phyloP scores from a whole-genome alignment of 2,329 filamentous ascomycete genomes.

The Hymenoscyphus repandus region DNA sequence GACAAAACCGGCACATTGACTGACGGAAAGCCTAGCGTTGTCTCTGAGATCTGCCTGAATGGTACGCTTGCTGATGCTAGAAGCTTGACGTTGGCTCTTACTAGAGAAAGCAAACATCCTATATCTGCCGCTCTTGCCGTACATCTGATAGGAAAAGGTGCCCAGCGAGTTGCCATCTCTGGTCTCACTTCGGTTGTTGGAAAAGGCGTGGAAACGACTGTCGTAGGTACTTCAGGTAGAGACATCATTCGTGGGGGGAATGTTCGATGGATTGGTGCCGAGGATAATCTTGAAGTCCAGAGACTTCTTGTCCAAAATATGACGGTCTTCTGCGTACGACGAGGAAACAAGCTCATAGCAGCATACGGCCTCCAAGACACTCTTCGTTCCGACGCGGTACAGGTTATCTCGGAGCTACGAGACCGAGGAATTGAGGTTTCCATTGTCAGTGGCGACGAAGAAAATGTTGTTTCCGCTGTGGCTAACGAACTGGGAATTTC shows the following conservation, averaged over 20 bases:
- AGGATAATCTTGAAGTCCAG: conserved; percentile 31
- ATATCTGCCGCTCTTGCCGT: conserved; percentile 30
- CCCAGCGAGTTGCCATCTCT: conserved; percentile 22
- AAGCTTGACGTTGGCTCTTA: conserved; percentile 34
- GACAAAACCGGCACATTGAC: conserved; percentile 81
- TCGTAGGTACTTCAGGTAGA: conserved; percentile 27
- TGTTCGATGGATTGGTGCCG: conserved; percentile 41
- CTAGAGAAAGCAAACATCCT: conserved; percentile 24
- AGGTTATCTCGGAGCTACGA: conserved; percentile 34
- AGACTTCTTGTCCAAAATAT: conserved; percentile 33
- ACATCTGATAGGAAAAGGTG: conserved; percentile 27
- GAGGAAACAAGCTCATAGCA: conserved; percentile 34
- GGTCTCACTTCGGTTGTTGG: conserved; percentile 39
- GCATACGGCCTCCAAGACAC: conserved; percentile 44
- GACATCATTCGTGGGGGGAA: conserved; percentile 43
- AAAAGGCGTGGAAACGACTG: conserved; percentile 45
- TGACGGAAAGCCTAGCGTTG: conserved; percentile 45
- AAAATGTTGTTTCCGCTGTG: conserved; percentile 40
- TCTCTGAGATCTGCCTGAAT: conserved; percentile 33
- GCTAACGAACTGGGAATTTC: conserved; percentile 39
- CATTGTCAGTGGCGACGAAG: conserved; percentile 48
- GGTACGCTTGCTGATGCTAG: conserved; percentile 17
- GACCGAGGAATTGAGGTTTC: conserved; percentile 39
- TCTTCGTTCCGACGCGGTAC: conserved; percentile 38
- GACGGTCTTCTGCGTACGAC: conserved; percentile 44